Conservation (phyloP, 768 basidiomycete species). For the Collybia mongolica region DNA sequence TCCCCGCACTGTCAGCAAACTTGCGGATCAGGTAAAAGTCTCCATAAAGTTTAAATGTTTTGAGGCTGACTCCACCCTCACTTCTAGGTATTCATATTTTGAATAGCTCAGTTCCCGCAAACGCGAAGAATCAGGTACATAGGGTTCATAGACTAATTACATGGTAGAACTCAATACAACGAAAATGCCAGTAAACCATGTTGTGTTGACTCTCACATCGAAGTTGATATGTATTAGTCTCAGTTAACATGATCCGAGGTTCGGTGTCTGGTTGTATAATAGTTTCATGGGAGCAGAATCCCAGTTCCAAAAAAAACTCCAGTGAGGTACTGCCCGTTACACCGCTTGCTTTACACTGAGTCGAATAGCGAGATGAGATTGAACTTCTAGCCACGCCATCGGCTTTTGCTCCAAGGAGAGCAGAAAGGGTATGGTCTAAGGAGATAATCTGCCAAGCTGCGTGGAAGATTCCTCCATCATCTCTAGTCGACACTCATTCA, state of each 20-base stretch:
- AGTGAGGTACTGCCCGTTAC: too few species aligned
- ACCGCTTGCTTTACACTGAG: too few species aligned
- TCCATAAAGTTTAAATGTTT: background rate
- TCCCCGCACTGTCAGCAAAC: slow-evolving; percentile 89
- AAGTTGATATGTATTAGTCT: too few species aligned
- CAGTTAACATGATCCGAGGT: too few species aligned
- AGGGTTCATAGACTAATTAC: slow-evolving; percentile 1
- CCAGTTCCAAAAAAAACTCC: too few species aligned
- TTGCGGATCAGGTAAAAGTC: slow-evolving; percentile 71
- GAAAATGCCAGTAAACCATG: too few species aligned
- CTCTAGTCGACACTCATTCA: slow-evolving; percentile 63
- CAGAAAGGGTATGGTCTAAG: background rate
- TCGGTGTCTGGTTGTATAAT: too few species aligned
- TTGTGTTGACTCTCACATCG: too few species aligned
- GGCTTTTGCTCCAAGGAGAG: too few species aligned
- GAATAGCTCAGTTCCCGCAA: slow-evolving; percentile 8
- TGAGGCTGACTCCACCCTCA: slow-evolving; percentile 1
- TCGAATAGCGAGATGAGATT: too few species aligned
- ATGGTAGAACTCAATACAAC: slow-evolving; percentile 1
- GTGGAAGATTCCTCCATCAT: slow-evolving; percentile 59
- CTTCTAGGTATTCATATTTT: slow-evolving; percentile 45
- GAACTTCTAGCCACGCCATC: too few species aligned
- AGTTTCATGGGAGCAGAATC: too few species aligned
- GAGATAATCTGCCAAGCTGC: slow-evolving; percentile 28
- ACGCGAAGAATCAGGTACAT: background rate